Percentiles rank a stretch among this genome's conserved stretches.
phyloP scores from a whole-genome alignment of 306 rosid genomes.

The Inga leiocalycina region DNA sequence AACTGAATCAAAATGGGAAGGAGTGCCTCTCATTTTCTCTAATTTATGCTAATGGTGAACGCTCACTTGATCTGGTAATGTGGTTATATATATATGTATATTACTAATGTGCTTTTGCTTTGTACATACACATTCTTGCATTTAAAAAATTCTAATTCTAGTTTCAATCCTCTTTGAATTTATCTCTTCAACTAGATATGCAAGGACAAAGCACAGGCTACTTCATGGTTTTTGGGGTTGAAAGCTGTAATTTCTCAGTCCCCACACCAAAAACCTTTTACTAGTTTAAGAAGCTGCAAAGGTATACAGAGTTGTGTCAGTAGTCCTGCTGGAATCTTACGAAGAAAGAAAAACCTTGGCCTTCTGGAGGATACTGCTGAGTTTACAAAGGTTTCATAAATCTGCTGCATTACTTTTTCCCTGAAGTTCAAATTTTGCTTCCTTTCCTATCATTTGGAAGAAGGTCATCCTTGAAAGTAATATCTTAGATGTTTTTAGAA shows the following conservation, averaged over 20 bases:
- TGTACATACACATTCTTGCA: background rate
- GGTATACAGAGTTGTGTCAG: slow-evolving; percentile 78
- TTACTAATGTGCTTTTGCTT: background rate
- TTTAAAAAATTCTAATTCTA: background rate
- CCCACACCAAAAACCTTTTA: slow-evolving; percentile 51
- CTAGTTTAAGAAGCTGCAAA: slow-evolving; percentile 62
- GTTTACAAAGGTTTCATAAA: slow-evolving; percentile 65
- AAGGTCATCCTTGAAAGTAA: background rate
- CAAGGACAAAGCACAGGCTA: slow-evolving; percentile 81
- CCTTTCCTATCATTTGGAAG: background rate
- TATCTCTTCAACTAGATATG: slow-evolving; percentile 55
- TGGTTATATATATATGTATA: background rate
- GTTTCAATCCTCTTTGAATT: slow-evolving; percentile 20
- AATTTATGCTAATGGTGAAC: slow-evolving; percentile 69
- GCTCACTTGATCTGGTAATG: slow-evolving; percentile 82
- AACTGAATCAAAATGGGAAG: slow-evolving; percentile 61
- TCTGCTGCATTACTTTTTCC: background rate
- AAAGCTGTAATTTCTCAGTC: slow-evolving; percentile 60
- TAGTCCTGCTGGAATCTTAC: slow-evolving; percentile 78
- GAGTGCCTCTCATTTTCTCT: slow-evolving; percentile 77
- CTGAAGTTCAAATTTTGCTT: background rate
- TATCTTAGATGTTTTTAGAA: background rate
- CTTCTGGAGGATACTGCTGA: slow-evolving; percentile 63
- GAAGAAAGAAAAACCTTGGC: slow-evolving; percentile 84
- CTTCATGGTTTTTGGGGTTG: slow-evolving; percentile 83